Evolutionary conservation across 2,329 filamentous ascomycete species (phyloP).

Genomic region (Clonostachys solani): DNA sequence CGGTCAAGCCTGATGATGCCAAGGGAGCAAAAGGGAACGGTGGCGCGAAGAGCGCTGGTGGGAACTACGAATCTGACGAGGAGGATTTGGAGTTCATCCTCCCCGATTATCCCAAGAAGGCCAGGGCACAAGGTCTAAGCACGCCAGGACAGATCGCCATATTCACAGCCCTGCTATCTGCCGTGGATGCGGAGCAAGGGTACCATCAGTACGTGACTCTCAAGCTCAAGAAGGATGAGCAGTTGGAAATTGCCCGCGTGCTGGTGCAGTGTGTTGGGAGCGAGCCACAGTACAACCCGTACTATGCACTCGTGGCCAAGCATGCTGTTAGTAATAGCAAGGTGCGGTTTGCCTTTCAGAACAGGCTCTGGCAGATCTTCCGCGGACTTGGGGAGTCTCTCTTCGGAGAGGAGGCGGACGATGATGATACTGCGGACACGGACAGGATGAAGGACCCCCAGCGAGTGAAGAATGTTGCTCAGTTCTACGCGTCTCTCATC

Average conservation of each 20-base stretch:
- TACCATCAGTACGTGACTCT: slow-evolving; percentile 76
- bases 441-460: slow-evolving; percentile 41
- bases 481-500: slow-evolving; percentile 48
- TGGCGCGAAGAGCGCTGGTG: slow-evolving; percentile 3
- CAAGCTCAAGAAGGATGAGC: slow-evolving; percentile 78
- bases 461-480: slow-evolving; percentile 47
- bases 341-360: slow-evolving; percentile 81
- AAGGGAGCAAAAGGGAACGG: not conserved
- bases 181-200: slow-evolving; percentile 79
- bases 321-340: slow-evolving; percentile 72
- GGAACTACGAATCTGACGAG: slow-evolving; percentile 26
- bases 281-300: slow-evolving; percentile 84
- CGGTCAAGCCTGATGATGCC: slow-evolving; percentile 22
- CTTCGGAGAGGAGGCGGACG: slow-evolving; percentile 59
- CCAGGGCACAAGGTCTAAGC: slow-evolving; percentile 78
- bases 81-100: slow-evolving; percentile 43
- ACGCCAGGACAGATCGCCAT: slow-evolving; percentile 86
- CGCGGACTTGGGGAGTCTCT: slow-evolving; percentile 78
- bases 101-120: slow-evolving; percentile 70
- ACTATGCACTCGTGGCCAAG: slow-evolving; percentile 82
- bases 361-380: slow-evolving; percentile 82
- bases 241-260: slow-evolving; percentile 82
- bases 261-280: slow-evolving; percentile 82
- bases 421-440: slow-evolving; percentile 46
- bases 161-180: slow-evolving; percentile 86